A percentile compares a stretch with the other conserved stretches of the same genome.
Evolutionary conservation across 768 basidiomycete species (phyloP).

Genomic region (Calocera cornea): DNA sequence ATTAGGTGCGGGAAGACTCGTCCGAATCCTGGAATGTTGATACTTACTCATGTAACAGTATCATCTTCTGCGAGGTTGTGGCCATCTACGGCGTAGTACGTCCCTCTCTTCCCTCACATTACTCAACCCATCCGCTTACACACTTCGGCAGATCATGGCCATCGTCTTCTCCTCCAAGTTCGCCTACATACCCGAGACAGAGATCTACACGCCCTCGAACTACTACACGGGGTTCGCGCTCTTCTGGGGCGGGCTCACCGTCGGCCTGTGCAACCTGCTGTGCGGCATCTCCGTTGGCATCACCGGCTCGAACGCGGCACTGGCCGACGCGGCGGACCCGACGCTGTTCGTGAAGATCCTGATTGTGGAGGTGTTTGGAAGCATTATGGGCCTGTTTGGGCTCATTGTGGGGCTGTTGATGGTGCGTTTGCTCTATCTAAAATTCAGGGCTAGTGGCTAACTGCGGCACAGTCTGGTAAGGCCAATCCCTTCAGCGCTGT

Average conservation of each 20-base stretch:
- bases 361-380: slow-evolving; percentile 87
- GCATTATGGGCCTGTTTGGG: slow-evolving; percentile 84
- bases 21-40: background rate
- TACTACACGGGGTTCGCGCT: slow-evolving; percentile 91
- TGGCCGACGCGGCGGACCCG: slow-evolving; percentile 92
- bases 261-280: slow-evolving; percentile 85
- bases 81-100: slow-evolving; percentile 93
- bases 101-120: slow-evolving; percentile 14
- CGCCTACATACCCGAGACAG: slow-evolving; percentile 40
- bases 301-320: slow-evolving; percentile 87
- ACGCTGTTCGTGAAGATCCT: slow-evolving; percentile 91
- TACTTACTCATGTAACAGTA: slow-evolving; percentile 33
- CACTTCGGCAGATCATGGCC: slow-evolving; percentile 65
- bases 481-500: slow-evolving; percentile 23
- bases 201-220: slow-evolving; percentile 71
- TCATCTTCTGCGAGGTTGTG: slow-evolving; percentile 99
- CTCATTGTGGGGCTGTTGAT: slow-evolving; percentile 80
- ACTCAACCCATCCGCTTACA: background rate
- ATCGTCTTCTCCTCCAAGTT: slow-evolving; percentile 91
- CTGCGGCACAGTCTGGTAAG: slow-evolving; percentile 24
- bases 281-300: slow-evolving; percentile 91
- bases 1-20: slow-evolving; percentile 51
- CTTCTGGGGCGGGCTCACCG: slow-evolving; percentile 94
- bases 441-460: background rate
- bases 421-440: slow-evolving; percentile 31